A percentile compares a stretch with the other conserved stretches of the same genome.
Conservation (phyloP, 2,329 filamentous ascomycete genomes). For the Xylaria sp. region DNA sequence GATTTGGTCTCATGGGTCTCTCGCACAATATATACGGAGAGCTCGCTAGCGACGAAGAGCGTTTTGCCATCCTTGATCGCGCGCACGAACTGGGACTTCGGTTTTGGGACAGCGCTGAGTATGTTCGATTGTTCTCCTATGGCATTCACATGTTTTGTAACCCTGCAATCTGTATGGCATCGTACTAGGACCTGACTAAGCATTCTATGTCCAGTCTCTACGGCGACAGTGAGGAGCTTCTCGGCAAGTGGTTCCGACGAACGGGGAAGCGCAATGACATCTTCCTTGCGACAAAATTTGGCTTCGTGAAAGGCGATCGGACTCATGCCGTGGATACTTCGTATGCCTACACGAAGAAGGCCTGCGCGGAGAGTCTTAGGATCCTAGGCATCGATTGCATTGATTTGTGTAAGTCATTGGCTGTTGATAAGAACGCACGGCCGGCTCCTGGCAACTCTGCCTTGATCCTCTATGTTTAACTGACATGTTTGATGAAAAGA, state of each 20-base stretch:
- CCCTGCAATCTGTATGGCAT: too few relatives aligned
- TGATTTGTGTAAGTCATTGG: conserved; percentile 49
- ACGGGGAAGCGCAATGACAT: conserved; percentile 59
- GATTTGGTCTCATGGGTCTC: conserved; percentile 43
- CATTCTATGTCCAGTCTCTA: conserved; percentile 51
- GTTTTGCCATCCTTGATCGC: conserved; percentile 57
- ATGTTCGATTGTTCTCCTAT: too few relatives aligned
- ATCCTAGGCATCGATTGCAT: conserved; percentile 55
- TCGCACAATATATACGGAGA: conserved; percentile 33
- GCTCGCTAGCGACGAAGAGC: conserved; percentile 53
- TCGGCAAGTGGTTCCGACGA: conserved; percentile 61
- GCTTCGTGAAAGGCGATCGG: conserved; percentile 43
- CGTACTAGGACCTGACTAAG: too few relatives aligned
- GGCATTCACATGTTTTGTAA: too few relatives aligned
- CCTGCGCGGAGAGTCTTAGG: conserved; percentile 19
- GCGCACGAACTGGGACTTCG: conserved; percentile 56
- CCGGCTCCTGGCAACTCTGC: too few relatives aligned
- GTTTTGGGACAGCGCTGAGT: conserved; percentile 55
- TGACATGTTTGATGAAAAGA: background rate
- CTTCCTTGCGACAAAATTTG: conserved; percentile 66
- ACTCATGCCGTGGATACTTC: too few relatives aligned
- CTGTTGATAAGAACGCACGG: too few relatives aligned
- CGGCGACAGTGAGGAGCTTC: conserved; percentile 58
- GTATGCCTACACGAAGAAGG: conserved; percentile 30
- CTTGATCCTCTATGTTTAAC: too few relatives aligned